Evolutionary conservation across 2,329 filamentous ascomycete genomes (phyloP).

Genomic region (Sporothrix protearum): DNA sequence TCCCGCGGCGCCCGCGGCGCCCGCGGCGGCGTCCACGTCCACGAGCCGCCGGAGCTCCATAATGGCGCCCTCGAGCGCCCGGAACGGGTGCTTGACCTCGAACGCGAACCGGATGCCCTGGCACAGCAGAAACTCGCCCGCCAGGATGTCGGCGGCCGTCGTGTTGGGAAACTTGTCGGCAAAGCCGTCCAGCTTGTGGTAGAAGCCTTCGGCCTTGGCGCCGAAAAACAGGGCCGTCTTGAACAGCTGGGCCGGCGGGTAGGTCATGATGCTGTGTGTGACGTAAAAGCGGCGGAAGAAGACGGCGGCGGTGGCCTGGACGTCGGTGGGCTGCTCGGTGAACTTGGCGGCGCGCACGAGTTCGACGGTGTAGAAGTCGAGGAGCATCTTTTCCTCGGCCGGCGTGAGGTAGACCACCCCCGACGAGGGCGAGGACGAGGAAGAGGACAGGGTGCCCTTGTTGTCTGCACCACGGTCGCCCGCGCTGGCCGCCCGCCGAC

Average conservation of each 20-base stretch:
- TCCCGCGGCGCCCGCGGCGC: too few species aligned
- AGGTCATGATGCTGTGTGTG: constrained; percentile 93
- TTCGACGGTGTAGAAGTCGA: constrained; percentile 70
- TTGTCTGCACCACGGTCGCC: constrained; percentile 14
- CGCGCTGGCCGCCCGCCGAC: constrained; percentile 48
- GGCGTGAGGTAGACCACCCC: constrained; percentile 62
- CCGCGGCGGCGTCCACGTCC: constrained; percentile 52
- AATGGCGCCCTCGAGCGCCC: constrained; percentile 78
- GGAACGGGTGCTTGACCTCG: constrained; percentile 86
- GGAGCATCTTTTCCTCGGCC: constrained; percentile 75
- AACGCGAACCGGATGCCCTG: constrained; percentile 92
- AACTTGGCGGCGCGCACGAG: constrained; percentile 56
- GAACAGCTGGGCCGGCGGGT: constrained; percentile 83
- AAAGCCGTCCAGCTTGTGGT: constrained; percentile 52
- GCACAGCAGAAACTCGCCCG: constrained; percentile 87
- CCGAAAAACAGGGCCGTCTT: constrained; percentile 90
- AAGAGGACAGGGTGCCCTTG: too few species aligned
- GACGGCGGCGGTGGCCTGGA: constrained; percentile 73
- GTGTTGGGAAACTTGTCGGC: constrained; percentile 66
- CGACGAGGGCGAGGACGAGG: constrained; percentile 27
- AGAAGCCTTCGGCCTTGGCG: constrained; percentile 85
- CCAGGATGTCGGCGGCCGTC: constrained; percentile 76
- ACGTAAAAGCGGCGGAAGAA: constrained; percentile 95
- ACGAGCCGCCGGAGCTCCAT: constrained; percentile 73
- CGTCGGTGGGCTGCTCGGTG: constrained; percentile 50